Conservation (phyloP, 495 filamentous ascomycete genomes). For the Neurospora hispaniola region DNA sequence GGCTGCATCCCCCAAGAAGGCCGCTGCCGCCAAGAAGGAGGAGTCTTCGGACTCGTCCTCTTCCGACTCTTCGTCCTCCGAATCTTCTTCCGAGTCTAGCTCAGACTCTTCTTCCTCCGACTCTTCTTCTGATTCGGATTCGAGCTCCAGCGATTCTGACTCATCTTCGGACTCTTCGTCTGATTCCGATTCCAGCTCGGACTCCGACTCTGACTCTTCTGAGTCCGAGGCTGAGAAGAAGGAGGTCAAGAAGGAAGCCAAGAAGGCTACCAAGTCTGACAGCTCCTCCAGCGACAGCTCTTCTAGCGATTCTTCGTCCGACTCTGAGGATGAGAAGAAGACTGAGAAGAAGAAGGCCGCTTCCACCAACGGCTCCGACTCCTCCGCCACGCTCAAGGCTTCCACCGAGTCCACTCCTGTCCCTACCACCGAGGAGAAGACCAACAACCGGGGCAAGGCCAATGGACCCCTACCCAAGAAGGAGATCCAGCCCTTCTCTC, state of each 20-base stretch:
- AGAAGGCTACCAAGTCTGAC: constrained; percentile 19
- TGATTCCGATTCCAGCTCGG: constrained; percentile 35
- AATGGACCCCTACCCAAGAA: constrained; percentile 35
- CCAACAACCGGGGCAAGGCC: constrained; percentile 36
- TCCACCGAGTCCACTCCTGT: constrained; percentile 31
- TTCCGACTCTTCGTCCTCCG: constrained; percentile 19
- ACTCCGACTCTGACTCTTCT: constrained; percentile 21
- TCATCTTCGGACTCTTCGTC: constrained; percentile 25
- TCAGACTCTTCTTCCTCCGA: constrained; percentile 18
- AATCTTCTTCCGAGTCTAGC: constrained; percentile 33
- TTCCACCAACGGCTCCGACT: constrained; percentile 21
- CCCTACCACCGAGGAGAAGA: constrained; percentile 35
- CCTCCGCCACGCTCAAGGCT: constrained; percentile 31
- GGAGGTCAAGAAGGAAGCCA: constrained; percentile 1
- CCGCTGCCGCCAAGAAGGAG: constrained; percentile 20
- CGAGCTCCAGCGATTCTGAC: constrained; percentile 27
- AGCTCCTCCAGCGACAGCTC: constrained; percentile 18
- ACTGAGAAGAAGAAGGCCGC: constrained; percentile 12
- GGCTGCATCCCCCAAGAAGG: constrained; percentile 12
- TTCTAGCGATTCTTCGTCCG: constrained; percentile 2
- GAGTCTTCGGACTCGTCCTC: constrained; percentile 17
- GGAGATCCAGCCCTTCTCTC: constrained; percentile 50
- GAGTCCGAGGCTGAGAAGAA: constrained; percentile 19
- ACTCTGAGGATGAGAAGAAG: constrained; percentile 31
- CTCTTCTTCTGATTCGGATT: constrained; percentile 22